Evolutionary conservation across 352 stramenopile species (phyloP), one percentile per base, ranked within the genome.

Genomic region (Pythium phragmitis): DNA sequence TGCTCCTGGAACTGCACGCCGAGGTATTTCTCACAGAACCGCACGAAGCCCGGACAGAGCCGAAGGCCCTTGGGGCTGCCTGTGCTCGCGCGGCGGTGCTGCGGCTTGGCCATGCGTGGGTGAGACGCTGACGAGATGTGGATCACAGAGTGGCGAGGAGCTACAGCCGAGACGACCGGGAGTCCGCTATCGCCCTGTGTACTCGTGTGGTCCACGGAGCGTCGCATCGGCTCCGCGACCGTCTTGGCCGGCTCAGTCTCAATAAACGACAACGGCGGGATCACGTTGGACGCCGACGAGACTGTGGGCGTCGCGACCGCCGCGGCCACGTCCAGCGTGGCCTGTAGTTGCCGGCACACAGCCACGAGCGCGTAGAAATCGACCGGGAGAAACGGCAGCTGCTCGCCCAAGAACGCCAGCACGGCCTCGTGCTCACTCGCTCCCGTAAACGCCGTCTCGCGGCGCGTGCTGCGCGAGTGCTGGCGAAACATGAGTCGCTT

Each of bases 311-410:
- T 71, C 46, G 56, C 39, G 13, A 72, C 60, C 13, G 52, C 43
- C 4, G 57, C 61, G 14, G 63, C 70, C 28, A 63, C 50, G 66
- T 87, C 71, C 7, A 90, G 72, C 41, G 77, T 74, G 11, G 73
- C 72, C 1, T 76, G 71, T 46, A 92, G 55, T 47, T 87, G 78
- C 8, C 84, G 70, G 21, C 85, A 91, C 3, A 92, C 62, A 9
- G 68, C 72, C 12, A 92, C 72, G 26, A 94, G 72, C 21, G 88
- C 79, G 43, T 91, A 89, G 50, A 94, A 94, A 58, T 88, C 82
- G n/a, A 87, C 66, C 2, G 85, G 82, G 54, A 94, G 66, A 48
- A 94, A 92, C 49, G 85, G 79, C 30, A 92, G 57, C 56, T 87
- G 70, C 23, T 89, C 73, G 19, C 61, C 58, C 45, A 94, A 39